Evolutionary conservation across 495 filamentous ascomycete genomes (phyloP).

Genomic region (Penicillium goetzii): DNA sequence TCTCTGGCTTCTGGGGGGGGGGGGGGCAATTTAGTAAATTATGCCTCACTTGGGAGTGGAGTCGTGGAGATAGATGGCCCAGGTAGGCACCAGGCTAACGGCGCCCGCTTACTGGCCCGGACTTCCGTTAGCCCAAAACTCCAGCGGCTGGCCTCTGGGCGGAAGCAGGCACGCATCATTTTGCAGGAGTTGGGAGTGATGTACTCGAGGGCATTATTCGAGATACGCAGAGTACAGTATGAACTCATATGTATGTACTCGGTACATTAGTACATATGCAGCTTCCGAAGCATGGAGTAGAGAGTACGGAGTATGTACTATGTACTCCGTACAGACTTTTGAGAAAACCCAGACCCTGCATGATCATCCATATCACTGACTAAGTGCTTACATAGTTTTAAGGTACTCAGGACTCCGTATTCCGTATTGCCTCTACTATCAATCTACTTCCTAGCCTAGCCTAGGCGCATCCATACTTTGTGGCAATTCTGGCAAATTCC

Average conservation of each 20-base stretch:
- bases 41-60: constrained; percentile 6
- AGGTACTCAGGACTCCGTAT: background rate
- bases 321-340: background rate
- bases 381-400: background rate
- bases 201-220: background rate
- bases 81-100: constrained; percentile 18
- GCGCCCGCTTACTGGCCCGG: constrained; percentile 26
- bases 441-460: too few species aligned
- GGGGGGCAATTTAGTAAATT: background rate
- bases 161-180: background rate
- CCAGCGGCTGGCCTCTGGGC: background rate
- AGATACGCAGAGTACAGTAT: background rate
- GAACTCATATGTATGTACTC: background rate
- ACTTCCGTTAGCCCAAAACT: constrained; percentile 25
- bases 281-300: background rate
- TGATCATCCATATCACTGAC: background rate
- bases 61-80: constrained; percentile 9
- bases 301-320: background rate
- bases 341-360: background rate
- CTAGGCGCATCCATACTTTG: background rate
- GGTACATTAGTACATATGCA: background rate
- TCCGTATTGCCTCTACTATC: background rate
- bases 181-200: background rate
- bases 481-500: background rate
- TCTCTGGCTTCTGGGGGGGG: background rate